Evolutionary conservation across 164 flowering plant species (phyloP).

Genomic region (Piper longum): DNA sequence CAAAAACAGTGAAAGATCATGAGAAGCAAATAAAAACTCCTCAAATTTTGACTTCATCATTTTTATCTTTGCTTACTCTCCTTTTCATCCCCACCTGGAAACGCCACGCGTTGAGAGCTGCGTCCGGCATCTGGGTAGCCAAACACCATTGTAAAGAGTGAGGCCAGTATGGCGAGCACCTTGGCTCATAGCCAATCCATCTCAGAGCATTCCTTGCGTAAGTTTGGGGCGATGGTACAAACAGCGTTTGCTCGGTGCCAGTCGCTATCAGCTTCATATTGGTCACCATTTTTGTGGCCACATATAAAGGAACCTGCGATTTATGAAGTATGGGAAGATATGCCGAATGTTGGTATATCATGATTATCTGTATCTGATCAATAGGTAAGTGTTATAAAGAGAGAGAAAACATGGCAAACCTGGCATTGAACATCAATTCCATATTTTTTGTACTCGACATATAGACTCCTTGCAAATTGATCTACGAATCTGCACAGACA

Average conservation of each 20-base stretch:
- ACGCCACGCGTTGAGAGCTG: background rate
- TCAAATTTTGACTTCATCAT: no score
- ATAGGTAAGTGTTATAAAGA: no score
- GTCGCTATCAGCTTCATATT: background rate
- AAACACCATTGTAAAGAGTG: background rate
- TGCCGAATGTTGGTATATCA: background rate
- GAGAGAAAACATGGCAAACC: slow-evolving; percentile 19
- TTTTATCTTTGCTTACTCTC: background rate
- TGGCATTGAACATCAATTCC: slow-evolving; percentile 68
- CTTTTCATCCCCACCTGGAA: background rate
- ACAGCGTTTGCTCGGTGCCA: background rate
- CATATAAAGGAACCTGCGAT: background rate
- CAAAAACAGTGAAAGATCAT: background rate
- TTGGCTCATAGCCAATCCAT: background rate
- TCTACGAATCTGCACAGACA: slow-evolving; percentile 29
- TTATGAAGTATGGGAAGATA: background rate
- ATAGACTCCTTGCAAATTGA: slow-evolving; percentile 45
- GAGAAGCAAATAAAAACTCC: slow-evolving; percentile 5
- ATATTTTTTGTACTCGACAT: slow-evolving; percentile 38
- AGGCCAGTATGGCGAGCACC: background rate
- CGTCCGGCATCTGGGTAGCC: background rate
- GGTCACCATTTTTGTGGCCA: background rate
- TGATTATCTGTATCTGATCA: no score
- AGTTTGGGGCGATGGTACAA: background rate
- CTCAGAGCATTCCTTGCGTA: background rate